Evolutionary conservation across 1,139 yeast genomes (phyloP).

Genomic region (Debaryomycetaceae sp.): DNA sequence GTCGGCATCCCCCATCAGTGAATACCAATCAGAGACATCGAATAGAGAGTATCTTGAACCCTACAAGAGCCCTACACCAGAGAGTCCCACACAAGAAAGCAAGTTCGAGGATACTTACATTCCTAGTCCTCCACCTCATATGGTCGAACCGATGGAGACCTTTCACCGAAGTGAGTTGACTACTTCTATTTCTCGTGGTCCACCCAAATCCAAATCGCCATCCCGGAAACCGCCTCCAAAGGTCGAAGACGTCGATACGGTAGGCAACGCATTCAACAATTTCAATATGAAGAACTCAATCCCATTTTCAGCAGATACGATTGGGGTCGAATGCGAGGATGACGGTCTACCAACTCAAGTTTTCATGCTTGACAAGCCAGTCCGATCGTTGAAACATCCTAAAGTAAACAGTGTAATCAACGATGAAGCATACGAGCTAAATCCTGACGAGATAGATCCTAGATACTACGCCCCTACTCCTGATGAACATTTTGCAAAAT

Average conservation of each 20-base stretch:
- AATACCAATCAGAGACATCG: conserved; percentile 12
- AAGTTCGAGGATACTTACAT: conserved; percentile 4
- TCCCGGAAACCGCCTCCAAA: conserved; percentile 21
- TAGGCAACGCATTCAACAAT: background rate
- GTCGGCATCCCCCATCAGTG: conserved; percentile 16
- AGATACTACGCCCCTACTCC: conserved; percentile 48
- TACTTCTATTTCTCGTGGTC: background rate
- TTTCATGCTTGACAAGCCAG: conserved; percentile 32
- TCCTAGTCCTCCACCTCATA: conserved; percentile 17
- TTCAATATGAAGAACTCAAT: conserved; percentile 13
- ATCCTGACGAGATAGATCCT: conserved; percentile 41
- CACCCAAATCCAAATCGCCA: conserved; percentile 10
- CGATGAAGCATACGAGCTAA: conserved; percentile 15
- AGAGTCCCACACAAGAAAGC: background rate
- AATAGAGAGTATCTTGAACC: conserved; percentile 14
- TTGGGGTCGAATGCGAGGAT: conserved; percentile 29
- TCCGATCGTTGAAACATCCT: conserved; percentile 24
- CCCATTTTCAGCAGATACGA: conserved; percentile 46
- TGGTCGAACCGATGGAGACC: conserved; percentile 3
- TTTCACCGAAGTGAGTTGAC: background rate
- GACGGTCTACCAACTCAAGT: conserved; percentile 32
- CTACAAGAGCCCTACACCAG: background rate
- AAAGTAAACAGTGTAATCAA: conserved; percentile 12
- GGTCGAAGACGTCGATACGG: background rate
- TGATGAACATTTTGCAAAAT: conserved; percentile 30